Evolutionary conservation across 805 yeast genomes (phyloP).

Genomic region (Suhomyces pyralidae): DNA sequence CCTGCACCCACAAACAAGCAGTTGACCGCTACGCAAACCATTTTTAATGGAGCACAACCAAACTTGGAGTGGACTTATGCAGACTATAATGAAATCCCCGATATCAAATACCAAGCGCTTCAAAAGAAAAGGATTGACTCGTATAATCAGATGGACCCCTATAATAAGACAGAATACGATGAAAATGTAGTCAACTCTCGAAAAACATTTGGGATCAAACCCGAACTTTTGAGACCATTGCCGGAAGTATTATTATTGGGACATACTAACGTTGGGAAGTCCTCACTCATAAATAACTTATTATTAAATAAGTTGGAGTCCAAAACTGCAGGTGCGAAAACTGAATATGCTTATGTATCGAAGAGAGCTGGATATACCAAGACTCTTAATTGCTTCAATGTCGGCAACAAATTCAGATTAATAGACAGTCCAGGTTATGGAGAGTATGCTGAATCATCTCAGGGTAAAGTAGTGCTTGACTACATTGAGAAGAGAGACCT

Average conservation of each 20-base stretch:
- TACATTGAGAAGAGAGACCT: conserved; percentile 56
- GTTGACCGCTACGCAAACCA: conserved; percentile 21
- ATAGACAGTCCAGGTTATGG: conserved; percentile 95
- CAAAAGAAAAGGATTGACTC: conserved; percentile 14
- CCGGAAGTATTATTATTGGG: conserved; percentile 82
- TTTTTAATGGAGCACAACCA: conserved; percentile 46
- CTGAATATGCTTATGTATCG: conserved; percentile 52
- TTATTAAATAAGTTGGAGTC: conserved; percentile 38
- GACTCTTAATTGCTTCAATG: conserved; percentile 68
- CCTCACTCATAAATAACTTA: conserved; percentile 66
- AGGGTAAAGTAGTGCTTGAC: conserved; percentile 66
- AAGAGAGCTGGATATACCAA: conserved; percentile 56
- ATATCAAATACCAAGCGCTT: conserved; percentile 36
- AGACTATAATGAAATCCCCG: conserved; percentile 56
- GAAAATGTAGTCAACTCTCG: conserved; percentile 15
- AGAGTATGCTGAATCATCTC: conserved; percentile 55
- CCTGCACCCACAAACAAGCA: conserved; percentile 11
- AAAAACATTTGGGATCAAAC: conserved; percentile 29
- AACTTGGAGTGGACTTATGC: conserved; percentile 61
- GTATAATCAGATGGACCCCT: conserved; percentile 20
- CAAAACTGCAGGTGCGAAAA: conserved; percentile 19
- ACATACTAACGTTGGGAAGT: conserved; percentile 83
- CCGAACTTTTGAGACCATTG: conserved; percentile 30
- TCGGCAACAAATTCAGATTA: conserved; percentile 60
- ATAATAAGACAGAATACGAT: conserved; percentile 22